Conservation (phyloP, 139 green algal genomes). For the Trebouxia sp. region DNA sequence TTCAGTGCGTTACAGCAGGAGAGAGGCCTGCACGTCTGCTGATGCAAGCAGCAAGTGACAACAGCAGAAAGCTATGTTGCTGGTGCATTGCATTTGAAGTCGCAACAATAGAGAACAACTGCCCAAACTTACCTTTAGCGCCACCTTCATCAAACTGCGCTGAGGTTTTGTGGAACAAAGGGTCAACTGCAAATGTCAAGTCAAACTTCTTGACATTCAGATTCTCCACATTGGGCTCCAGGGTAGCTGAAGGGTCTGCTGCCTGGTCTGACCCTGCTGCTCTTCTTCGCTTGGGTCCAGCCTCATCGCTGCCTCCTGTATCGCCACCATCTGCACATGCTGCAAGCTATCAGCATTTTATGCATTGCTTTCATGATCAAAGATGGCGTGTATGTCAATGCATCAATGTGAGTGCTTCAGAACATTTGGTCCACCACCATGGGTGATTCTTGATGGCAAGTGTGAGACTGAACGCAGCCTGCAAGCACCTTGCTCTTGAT, state of each 20-base stretch:
- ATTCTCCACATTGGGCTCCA: conserved; percentile 66
- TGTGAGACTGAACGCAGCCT: too few relatives aligned
- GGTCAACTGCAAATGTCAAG: conserved; percentile 69
- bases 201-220: conserved; percentile 84
- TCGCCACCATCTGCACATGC: neutral
- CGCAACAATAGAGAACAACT: neutral
- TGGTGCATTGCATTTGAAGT: too few relatives aligned
- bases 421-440: too few relatives aligned
- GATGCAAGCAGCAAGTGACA: too few relatives aligned
- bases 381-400: neutral
- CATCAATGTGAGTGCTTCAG: neutral
- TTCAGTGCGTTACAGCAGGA: too few relatives aligned
- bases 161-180: conserved; percentile 85
- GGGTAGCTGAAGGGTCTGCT: conserved; percentile 42
- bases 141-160: conserved; percentile 90
- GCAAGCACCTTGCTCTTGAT: too few relatives aligned
- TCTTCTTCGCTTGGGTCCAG: neutral
- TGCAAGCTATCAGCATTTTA: too few relatives aligned
- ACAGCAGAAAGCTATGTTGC: neutral
- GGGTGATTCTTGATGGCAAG: too few relatives aligned
- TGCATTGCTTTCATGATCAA: too few relatives aligned
- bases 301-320: neutral
- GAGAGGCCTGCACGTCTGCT: too few relatives aligned
- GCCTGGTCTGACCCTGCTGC: neutral
- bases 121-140: conserved; percentile 41